Conservation (phyloP, 2,329 filamentous ascomycete genomes). For the Aspergillus melleus region DNA sequence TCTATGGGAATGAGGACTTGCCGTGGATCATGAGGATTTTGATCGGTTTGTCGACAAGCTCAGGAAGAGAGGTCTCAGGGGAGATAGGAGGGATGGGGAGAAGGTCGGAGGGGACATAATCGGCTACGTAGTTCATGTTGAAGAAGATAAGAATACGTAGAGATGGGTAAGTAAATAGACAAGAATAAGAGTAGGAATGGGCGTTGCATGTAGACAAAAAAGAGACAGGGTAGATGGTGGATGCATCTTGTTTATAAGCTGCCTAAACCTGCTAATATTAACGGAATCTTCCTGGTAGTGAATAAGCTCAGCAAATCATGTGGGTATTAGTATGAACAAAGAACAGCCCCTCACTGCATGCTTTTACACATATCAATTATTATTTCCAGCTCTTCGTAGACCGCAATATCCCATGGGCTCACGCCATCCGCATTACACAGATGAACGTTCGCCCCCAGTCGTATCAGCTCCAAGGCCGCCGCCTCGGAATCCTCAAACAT, state of each 20-base stretch:
- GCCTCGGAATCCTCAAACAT: not conserved
- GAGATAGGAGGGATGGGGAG: not conserved
- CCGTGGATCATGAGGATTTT: conserved; percentile 1
- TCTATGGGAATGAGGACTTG: no score
- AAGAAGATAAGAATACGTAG: not conserved
- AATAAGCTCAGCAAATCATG: not conserved
- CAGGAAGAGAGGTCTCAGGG: not conserved
- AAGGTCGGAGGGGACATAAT: not conserved
- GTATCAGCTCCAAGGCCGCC: not conserved
- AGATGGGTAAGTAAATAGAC: not conserved
- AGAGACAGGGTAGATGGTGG: no score
- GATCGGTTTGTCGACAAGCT: not conserved
- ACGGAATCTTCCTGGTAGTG: not conserved
- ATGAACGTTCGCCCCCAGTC: not conserved
- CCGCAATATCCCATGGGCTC: not conserved
- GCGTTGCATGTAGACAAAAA: no score
- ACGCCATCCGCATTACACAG: not conserved
- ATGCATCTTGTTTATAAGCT: no score
- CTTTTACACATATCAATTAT: not conserved
- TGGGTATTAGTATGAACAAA: not conserved
- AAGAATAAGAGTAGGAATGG: not conserved
- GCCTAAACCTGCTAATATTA: no score
- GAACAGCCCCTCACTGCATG: not conserved
- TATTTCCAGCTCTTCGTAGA: not conserved
- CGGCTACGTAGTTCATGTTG: not conserved